These are phyloP conservation scores for Centaurea solstitialis DNA, from an alignment of 129 eudicot genomes.

Conservation along the genomic window DNA sequence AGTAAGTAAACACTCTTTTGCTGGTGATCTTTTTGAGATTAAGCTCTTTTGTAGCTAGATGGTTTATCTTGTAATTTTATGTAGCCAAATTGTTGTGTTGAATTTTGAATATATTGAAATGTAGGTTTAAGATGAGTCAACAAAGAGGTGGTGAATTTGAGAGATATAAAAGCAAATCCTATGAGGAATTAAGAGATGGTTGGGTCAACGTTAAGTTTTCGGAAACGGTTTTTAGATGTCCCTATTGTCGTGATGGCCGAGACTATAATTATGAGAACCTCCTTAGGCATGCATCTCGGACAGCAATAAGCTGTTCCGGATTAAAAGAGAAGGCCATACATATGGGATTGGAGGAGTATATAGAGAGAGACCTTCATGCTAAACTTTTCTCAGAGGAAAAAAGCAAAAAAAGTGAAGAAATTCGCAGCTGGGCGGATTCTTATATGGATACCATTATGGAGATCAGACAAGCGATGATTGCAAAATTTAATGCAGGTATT, in stretches of 20 bases:
- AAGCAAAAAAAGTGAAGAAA: constrained; percentile 46
- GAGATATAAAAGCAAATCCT: constrained; percentile 40
- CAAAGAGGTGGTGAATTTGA: constrained; percentile 41
- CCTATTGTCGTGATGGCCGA: constrained; percentile 50
- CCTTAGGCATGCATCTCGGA: constrained; percentile 54
- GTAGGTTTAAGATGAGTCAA: constrained; percentile 43
- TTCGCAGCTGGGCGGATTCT: constrained; percentile 44
- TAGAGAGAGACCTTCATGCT: constrained; percentile 36
- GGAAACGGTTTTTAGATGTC: constrained; percentile 41
- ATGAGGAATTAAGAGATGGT: constrained; percentile 47
- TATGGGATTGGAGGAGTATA: constrained; percentile 47
- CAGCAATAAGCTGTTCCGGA: constrained; percentile 43
- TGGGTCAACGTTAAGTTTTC: constrained; percentile 23
- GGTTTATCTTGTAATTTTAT: neutral
- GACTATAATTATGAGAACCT: constrained; percentile 44
- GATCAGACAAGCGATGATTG: constrained; percentile 51
- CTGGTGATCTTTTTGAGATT: neutral
- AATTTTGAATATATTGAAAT: neutral
- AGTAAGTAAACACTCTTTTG: too few relatives aligned
- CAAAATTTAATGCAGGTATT: constrained; percentile 44
- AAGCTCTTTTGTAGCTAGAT: neutral
- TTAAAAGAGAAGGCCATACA: constrained; percentile 59
- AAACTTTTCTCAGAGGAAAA: constrained; percentile 32
- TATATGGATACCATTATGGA: constrained; percentile 34
- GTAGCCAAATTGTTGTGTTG: neutral